A percentile compares a stretch with the other conserved stretches of the same genome.
Evolutionary conservation across 1,284 basidiomycete species (phyloP).

Genomic region (Calocybe gambosa): DNA sequence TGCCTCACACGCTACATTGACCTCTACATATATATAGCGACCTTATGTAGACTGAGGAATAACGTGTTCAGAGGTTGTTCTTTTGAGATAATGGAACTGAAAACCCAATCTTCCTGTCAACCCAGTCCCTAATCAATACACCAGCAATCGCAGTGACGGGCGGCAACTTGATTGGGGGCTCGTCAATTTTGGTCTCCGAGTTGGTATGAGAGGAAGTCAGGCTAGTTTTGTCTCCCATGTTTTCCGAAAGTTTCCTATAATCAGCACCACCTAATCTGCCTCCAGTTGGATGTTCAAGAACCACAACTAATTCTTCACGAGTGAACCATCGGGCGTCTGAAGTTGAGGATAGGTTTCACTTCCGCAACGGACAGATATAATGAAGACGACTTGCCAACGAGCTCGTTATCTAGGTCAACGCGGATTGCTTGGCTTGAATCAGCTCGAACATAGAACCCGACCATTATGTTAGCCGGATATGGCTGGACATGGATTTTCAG

Average conservation of each 20-base stretch:
- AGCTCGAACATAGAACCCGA: slow-evolving; percentile 80
- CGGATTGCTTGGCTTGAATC: slow-evolving; percentile 73
- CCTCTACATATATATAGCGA: too few species aligned
- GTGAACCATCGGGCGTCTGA: slow-evolving; percentile 88
- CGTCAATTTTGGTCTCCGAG: slow-evolving; percentile 19
- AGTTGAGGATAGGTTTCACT: background rate
- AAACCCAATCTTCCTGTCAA: slow-evolving; percentile 37
- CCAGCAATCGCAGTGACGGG: slow-evolving; percentile 65
- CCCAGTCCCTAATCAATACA: slow-evolving; percentile 63
- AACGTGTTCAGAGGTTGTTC: slow-evolving; percentile 19
- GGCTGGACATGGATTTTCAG: slow-evolving; percentile 42
- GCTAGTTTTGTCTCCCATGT: slow-evolving; percentile 25
- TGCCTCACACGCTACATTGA: too few species aligned
- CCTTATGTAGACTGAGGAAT: too few species aligned
- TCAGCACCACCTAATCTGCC: slow-evolving; percentile 53
- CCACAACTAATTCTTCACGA: slow-evolving; percentile 61
- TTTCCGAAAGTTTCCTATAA: slow-evolving; percentile 49
- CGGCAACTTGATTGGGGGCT: slow-evolving; percentile 60
- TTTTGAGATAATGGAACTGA: slow-evolving; percentile 16
- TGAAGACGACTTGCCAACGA: slow-evolving; percentile 61
- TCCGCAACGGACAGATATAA: background rate
- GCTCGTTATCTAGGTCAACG: slow-evolving; percentile 90
- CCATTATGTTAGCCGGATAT: slow-evolving; percentile 87
- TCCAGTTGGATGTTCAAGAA: slow-evolving; percentile 54
- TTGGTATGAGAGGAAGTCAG: slow-evolving; percentile 9